Evolutionary conservation across 495 filamentous ascomycete genomes (phyloP), one percentile per base, ranked within the genome.

Genomic region (Hypoxylon subgilvum): DNA sequence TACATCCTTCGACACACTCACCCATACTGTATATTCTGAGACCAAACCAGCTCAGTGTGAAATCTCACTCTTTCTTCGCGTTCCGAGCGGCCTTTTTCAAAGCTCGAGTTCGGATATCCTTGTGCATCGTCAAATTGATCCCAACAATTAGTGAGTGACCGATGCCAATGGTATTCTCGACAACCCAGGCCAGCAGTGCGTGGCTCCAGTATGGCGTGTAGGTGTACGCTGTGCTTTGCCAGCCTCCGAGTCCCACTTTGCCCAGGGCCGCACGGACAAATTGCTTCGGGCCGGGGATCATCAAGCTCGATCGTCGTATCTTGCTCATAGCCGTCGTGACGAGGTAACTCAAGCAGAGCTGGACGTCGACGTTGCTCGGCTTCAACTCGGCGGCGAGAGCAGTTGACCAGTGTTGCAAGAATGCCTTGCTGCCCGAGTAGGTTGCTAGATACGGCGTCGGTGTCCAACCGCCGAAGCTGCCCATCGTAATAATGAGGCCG

Each of bases 381-480:
- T 86, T 84, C 18, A 97, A 80, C 73, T 99, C 95, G 8, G 89
- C 79, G 19, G 86, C 88, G 1, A 99, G 83, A 31, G 95, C 84
- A 2, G 84, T 86, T 38, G 90, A 96, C 95, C 95, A 99, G 70
- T 95, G 86, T 73, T 97, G 92, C 52, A 99, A 82, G 82, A 99
- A 99, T 18, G 95, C 93, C 78, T 99, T 99, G 83, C 85, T 90
- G 50, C 95, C 95, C 52, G 90, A 95, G 82, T 99, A 99, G 5
- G 93, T 97, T 16, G 95, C 94, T 12, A 99, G 84, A 21, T 96
- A 84, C 1, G 94, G 95, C 1, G 91, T 96, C 13, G 95, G 95
- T 53, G 94, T 77, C 54, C 91, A 82, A 50, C 93, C 95, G 52
- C 88, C 94, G 67, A 97, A 94, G 32, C 90, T 96, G 34, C 93